A percentile compares a stretch with the other conserved stretches of the same genome.
phyloP scores from a whole-genome alignment of 164 flowering plant species.

The Sextonia rubra region DNA sequence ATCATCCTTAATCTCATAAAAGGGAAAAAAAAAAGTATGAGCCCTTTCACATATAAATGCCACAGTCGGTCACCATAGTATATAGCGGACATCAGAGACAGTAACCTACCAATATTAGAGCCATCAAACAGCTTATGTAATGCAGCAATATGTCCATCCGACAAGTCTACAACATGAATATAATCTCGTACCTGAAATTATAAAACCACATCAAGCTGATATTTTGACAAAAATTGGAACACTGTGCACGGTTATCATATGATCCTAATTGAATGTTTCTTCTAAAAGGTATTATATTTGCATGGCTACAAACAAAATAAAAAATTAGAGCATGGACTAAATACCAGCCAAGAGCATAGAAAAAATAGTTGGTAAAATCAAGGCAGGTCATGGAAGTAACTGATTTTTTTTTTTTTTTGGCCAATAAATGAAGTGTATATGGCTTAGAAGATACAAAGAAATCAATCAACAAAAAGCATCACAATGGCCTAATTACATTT shows the following conservation, averaged over 20 bases:
- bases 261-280: neutral
- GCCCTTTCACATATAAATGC: too few relatives aligned
- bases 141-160: slow-evolving; percentile 92
- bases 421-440: neutral
- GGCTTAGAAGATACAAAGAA: neutral
- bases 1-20: neutral
- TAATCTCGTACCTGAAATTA: slow-evolving; percentile 81
- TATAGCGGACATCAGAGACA: too few relatives aligned
- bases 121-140: slow-evolving; percentile 53
- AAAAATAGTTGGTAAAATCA: neutral
- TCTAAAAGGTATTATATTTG: neutral
- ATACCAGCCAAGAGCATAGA: neutral
- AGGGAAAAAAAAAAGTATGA: neutral
- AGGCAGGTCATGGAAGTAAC: neutral
- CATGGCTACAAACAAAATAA: neutral
- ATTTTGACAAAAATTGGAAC: neutral
- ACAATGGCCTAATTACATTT: too few relatives aligned
- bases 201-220: slow-evolving; percentile 2
- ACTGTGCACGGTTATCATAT: too few relatives aligned
- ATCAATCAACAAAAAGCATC: neutral
- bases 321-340: neutral
- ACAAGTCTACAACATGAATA: slow-evolving; percentile 89
- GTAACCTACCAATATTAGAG: slow-evolving; percentile 49
- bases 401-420: too few relatives aligned
- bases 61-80: too few relatives aligned